Conservation (phyloP, 306 rosid species). For the Quercus ilex region DNA sequence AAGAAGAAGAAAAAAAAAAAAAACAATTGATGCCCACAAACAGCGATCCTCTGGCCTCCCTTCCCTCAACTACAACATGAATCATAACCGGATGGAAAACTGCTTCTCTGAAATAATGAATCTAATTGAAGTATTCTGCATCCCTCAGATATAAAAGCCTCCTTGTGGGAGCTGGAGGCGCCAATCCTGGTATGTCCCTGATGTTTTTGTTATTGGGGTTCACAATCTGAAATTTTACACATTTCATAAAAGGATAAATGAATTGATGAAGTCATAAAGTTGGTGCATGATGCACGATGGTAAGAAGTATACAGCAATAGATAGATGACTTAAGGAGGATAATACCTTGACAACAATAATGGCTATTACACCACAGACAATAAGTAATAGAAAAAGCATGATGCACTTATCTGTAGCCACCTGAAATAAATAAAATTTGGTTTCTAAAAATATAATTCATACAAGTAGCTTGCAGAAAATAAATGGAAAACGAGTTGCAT, state of each 20-base stretch:
- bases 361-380: conserved; percentile 91
- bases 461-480: not conserved
- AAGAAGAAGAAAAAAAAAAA: not conserved
- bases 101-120: conserved; percentile 16
- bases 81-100: conserved; percentile 25
- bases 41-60: conserved; percentile 36
- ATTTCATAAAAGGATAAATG: not conserved
- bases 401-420: conserved; percentile 99
- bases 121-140: conserved; percentile 36
- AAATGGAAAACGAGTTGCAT: conserved; percentile 4
- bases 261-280: not conserved
- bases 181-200: conserved; percentile 90
- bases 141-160: conserved; percentile 76
- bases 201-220: conserved; percentile 78
- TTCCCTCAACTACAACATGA: conserved; percentile 18
- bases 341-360: conserved; percentile 96
- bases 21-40: conserved; percentile 27
- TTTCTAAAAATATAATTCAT: not conserved
- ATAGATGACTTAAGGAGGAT: conserved; percentile 21
- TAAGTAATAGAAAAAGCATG: conserved; percentile 86
- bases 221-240: conserved; percentile 62
- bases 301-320: not conserved
- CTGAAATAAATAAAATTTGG: conserved; percentile 39
- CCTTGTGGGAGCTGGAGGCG: conserved; percentile 89
- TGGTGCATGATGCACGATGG: not conserved